phyloP scores from a whole-genome alignment of 2,329 filamentous ascomycete genomes.

The Xylariaceae sp. region DNA sequence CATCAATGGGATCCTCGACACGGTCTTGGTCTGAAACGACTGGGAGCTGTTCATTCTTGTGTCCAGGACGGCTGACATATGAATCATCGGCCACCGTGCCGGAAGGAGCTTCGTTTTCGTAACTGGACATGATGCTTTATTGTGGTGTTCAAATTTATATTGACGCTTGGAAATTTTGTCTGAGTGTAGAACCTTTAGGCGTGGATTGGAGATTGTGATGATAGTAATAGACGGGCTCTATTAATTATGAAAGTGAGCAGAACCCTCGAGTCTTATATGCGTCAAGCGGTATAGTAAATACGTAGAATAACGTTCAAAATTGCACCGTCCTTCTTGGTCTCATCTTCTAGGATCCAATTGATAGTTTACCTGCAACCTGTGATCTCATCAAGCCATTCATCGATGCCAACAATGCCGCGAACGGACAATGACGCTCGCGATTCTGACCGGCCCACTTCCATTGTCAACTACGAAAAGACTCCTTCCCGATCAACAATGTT shows the following conservation, averaged over 20 bases:
- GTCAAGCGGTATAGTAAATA: neutral
- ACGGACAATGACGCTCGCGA: no score
- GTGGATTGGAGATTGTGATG: neutral
- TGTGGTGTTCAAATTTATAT: neutral
- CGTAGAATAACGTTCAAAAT: neutral
- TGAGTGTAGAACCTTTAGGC: neutral
- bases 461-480: no score
- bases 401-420: no score
- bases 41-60: slow-evolving; percentile 38
- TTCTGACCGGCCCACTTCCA: no score
- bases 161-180: neutral
- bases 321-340: neutral
- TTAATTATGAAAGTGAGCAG: neutral
- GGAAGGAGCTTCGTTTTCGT: slow-evolving; percentile 33
- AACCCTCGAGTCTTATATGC: neutral
- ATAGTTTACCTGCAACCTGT: no score
- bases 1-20: slow-evolving; percentile 44
- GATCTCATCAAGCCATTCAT: no score
- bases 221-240: neutral
- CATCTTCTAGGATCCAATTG: no score
- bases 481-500: no score
- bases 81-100: slow-evolving; percentile 36
- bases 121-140: slow-evolving; percentile 5
- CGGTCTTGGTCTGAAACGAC: slow-evolving; percentile 42
- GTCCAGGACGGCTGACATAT: slow-evolving; percentile 45